Percentiles rank a stretch among this genome's conserved stretches.
phyloP scores from a whole-genome alignment of 208 protist genomes.

The Balamuthia mandrillaris region DNA sequence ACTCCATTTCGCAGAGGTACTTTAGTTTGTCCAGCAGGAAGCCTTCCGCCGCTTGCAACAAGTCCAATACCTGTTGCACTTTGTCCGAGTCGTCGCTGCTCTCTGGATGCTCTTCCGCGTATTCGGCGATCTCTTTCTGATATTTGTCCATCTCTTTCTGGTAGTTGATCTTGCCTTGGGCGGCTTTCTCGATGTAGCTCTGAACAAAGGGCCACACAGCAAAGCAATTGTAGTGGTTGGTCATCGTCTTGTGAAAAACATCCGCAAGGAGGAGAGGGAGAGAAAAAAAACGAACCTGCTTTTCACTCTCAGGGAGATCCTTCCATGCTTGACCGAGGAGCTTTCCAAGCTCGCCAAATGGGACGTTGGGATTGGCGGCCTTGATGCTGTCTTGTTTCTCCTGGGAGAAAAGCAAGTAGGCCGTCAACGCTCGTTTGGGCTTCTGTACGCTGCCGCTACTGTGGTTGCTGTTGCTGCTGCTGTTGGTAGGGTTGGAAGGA shows the following conservation, averaged over 20 bases:
- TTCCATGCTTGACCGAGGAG: neutral
- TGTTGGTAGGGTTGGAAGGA: neutral
- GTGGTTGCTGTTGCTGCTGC: neutral
- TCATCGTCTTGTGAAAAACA: no score
- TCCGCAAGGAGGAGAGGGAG: no score
- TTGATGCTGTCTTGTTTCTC: neutral
- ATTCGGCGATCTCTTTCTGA: neutral
- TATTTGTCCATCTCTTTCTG: no score
- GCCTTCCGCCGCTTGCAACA: no score
- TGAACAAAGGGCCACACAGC: no score
- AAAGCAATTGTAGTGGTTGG: no score
- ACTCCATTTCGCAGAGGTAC: no score
- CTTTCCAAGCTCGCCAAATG: neutral
- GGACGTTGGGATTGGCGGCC: neutral
- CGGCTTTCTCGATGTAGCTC: neutral
- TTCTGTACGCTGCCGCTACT: no score
- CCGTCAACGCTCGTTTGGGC: neutral
- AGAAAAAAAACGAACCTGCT: neutral
- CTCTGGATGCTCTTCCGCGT: neutral
- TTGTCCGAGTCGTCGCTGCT: slow-evolving; percentile 1
- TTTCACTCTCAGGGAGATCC: neutral
- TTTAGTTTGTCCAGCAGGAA: no score
- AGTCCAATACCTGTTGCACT: no score
- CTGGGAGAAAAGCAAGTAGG: neutral
- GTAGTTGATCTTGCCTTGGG: neutral